Conservation (phyloP, 2,329 filamentous ascomycete species). For the Chaetomiaceae sp. region DNA sequence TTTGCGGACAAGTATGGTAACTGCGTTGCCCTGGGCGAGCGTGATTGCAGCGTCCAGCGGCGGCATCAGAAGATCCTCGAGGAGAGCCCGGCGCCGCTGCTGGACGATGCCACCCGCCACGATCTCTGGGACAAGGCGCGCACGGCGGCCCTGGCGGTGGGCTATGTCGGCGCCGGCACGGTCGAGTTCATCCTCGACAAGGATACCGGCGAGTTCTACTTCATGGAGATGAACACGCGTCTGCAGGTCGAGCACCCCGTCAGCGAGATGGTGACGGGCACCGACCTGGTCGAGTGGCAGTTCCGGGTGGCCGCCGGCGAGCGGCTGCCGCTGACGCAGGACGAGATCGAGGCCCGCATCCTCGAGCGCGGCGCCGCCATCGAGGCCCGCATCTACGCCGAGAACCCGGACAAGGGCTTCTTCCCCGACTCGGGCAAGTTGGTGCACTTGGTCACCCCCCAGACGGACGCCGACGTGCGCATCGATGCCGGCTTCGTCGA, state of each 20-base stretch:
- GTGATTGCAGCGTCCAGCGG: slow-evolving; percentile 83
- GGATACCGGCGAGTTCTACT: slow-evolving; percentile 73
- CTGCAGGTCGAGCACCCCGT: slow-evolving; percentile 97
- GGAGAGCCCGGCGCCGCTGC: slow-evolving; percentile 73
- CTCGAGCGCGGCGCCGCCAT: slow-evolving; percentile 76
- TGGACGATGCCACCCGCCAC: slow-evolving; percentile 52
- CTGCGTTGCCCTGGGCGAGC: slow-evolving; percentile 78
- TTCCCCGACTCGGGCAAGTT: slow-evolving; percentile 89
- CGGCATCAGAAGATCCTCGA: slow-evolving; percentile 89
- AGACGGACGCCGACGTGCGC: slow-evolving; percentile 65
- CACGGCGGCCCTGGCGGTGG: slow-evolving; percentile 65
- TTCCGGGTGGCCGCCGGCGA: slow-evolving; percentile 66
- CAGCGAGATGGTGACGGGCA: slow-evolving; percentile 64
- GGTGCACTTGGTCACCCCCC: slow-evolving; percentile 73
- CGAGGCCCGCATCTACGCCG: slow-evolving; percentile 93
- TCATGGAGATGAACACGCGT: slow-evolving; percentile 80
- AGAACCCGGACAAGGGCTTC: slow-evolving; percentile 88
- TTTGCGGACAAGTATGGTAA: slow-evolving; percentile 78
- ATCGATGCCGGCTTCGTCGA: slow-evolving; percentile 91
- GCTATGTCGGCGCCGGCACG: slow-evolving; percentile 85
- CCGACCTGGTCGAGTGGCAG: slow-evolving; percentile 90
- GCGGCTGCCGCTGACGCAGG: slow-evolving; percentile 51
- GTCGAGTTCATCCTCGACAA: slow-evolving; percentile 90
- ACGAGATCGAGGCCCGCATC: slow-evolving; percentile 69
- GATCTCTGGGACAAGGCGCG: slow-evolving; percentile 63